These are phyloP conservation scores for Chrysoporthe cubensis DNA, from an alignment of 2,329 filamentous ascomycete genomes.

Conservation along the genomic window DNA sequence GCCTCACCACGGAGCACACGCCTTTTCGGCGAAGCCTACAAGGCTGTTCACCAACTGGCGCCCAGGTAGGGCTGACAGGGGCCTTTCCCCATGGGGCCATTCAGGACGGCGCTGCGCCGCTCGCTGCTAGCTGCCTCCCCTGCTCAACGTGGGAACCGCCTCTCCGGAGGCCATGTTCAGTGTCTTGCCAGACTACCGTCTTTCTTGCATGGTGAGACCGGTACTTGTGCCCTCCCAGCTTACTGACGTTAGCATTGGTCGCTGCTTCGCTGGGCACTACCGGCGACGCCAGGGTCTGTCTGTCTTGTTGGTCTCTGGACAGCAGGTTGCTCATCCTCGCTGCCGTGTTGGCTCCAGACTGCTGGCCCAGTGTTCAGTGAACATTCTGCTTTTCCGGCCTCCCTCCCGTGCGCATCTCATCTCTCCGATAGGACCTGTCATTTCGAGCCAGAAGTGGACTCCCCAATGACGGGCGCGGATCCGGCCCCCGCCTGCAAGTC, in stretches of 20 bases:
- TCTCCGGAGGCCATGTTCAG: neutral
- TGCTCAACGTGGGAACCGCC: neutral
- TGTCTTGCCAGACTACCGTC: neutral
- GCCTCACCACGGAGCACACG: neutral
- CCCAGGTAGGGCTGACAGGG: conserved; percentile 13
- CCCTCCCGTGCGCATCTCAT: neutral
- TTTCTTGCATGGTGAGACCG: neutral
- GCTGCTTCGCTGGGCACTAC: conserved; percentile 10
- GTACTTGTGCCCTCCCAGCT: neutral
- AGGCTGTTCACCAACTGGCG: conserved; percentile 15
- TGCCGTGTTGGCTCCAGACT: neutral
- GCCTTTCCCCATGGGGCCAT: conserved; percentile 1
- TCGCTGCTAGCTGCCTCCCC: neutral
- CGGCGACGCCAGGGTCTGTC: neutral
- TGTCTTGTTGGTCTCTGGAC: neutral
- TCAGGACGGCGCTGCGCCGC: conserved; percentile 5
- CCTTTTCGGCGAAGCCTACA: conserved; percentile 8
- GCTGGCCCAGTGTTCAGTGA: neutral
- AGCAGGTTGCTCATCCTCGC: neutral
- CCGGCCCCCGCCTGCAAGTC: conserved; percentile 11
- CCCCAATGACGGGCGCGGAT: conserved; percentile 2
- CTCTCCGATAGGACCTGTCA: neutral
- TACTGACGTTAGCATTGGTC: conserved; percentile 8
- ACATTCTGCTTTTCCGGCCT: neutral
- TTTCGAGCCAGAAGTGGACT: neutral